phyloP scores from a whole-genome alignment of 176 grass and related monocot species.

The Musa schizocarpa region DNA sequence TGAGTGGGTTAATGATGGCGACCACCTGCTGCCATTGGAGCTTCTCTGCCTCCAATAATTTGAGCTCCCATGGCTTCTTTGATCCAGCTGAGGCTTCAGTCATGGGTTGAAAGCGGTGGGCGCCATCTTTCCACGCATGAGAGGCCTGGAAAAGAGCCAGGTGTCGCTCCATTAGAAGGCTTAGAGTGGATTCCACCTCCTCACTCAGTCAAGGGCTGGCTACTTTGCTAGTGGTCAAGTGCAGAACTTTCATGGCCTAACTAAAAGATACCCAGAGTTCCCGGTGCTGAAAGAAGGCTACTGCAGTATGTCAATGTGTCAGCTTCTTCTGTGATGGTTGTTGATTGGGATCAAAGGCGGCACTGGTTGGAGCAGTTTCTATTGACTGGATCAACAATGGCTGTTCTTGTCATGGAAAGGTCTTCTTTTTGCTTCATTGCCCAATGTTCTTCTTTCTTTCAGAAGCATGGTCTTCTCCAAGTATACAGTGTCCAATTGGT shows the following conservation, averaged over 20 bases:
- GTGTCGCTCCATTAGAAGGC: not conserved
- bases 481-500: not conserved
- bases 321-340: not conserved
- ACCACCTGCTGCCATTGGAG: not conserved
- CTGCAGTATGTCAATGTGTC: not conserved
- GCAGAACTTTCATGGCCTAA: not conserved
- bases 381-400: too few relatives aligned
- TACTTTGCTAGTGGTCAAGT: too few relatives aligned
- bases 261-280: not conserved
- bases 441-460: not conserved
- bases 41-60: not conserved
- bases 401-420: too few relatives aligned
- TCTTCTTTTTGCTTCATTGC: not conserved
- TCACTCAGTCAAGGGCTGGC: not conserved
- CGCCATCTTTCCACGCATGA: not conserved
- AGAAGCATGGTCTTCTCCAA: not conserved
- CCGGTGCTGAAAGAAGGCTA: too few relatives aligned
- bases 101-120: not conserved
- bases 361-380: too few relatives aligned
- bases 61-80: not conserved
- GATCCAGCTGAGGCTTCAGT: not conserved
- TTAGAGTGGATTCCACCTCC: not conserved
- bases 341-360: too few relatives aligned
- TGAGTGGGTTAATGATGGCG: not conserved
- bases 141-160: not conserved